A percentile compares a stretch with the other conserved stretches of the same genome.
Conservation (phyloP, 1,284 basidiomycete species). For the Ganoderma resinaceum region DNA sequence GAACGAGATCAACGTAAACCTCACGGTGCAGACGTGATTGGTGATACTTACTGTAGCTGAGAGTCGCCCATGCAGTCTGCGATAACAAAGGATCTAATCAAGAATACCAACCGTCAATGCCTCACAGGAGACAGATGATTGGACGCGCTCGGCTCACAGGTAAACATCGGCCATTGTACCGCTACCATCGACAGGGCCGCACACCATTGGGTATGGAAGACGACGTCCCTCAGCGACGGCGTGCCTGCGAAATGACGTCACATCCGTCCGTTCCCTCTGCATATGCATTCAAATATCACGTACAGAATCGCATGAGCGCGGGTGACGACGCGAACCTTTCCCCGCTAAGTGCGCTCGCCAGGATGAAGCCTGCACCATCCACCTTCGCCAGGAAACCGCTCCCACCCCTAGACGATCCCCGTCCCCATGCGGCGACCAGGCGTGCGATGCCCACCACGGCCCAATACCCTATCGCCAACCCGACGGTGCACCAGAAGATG, state of each 20-base stretch:
- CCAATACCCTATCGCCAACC: conserved; percentile 84
- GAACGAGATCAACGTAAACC: conserved; percentile 7
- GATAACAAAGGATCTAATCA: conserved; percentile 82
- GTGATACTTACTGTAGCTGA: conserved; percentile 80
- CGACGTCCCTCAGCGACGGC: conserved; percentile 90
- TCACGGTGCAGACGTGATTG: conserved; percentile 13
- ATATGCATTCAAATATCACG: conserved; percentile 37
- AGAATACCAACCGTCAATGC: conserved; percentile 11
- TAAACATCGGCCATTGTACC: conserved; percentile 92
- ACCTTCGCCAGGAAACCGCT: conserved; percentile 69
- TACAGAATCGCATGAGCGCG: conserved; percentile 89
- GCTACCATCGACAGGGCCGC: conserved; percentile 89
- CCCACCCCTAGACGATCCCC: conserved; percentile 66
- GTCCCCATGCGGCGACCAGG: conserved; percentile 82
- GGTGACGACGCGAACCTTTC: conserved; percentile 87
- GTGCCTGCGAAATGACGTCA: conserved; percentile 65
- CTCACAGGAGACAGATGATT: neutral
- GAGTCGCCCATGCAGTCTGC: conserved; percentile 87
- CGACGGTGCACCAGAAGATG: conserved; percentile 86
- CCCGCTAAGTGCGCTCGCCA: conserved; percentile 93
- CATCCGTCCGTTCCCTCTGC: conserved; percentile 21
- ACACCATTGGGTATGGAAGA: conserved; percentile 94
- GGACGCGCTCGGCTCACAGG: conserved; percentile 64
- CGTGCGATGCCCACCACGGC: conserved; percentile 81
- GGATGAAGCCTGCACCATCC: conserved; percentile 85